A percentile compares a stretch with the other conserved stretches of the same genome.
Evolutionary conservation across 495 filamentous ascomycete species (phyloP).

Genomic region (Corynascus novoguineensis): DNA sequence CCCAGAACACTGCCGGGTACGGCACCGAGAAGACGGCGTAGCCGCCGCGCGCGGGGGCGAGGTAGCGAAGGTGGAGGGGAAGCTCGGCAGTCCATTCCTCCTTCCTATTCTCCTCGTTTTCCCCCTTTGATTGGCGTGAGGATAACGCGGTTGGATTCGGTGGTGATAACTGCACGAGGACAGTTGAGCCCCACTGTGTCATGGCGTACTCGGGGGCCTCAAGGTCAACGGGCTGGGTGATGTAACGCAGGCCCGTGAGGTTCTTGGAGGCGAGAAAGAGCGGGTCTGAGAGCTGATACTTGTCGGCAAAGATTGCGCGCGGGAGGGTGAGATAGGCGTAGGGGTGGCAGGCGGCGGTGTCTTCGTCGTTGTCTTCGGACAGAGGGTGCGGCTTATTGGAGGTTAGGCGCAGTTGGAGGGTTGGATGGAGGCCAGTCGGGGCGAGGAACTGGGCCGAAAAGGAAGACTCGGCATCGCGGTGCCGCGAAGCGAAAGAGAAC

Average conservation of each 20-base stretch:
- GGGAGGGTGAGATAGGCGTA: slow-evolving; percentile 86
- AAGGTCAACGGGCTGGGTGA: slow-evolving; percentile 80
- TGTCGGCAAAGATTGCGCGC: slow-evolving; percentile 76
- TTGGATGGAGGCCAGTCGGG: slow-evolving; percentile 87
- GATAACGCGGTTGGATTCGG: slow-evolving; percentile 34
- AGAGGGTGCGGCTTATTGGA: slow-evolving; percentile 34
- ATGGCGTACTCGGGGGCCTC: slow-evolving; percentile 85
- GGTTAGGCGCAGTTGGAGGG: slow-evolving; percentile 55
- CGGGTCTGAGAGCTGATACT: slow-evolving; percentile 53
- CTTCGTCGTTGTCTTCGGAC: slow-evolving; percentile 21
- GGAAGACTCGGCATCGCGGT: slow-evolving; percentile 52
- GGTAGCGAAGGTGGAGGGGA: slow-evolving; percentile 83
- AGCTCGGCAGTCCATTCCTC: slow-evolving; percentile 65
- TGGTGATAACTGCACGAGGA: slow-evolving; percentile 69
- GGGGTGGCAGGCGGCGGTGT: slow-evolving; percentile 53
- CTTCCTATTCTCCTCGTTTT: slow-evolving; percentile 14
- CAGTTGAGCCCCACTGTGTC: slow-evolving; percentile 69
- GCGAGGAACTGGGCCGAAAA: slow-evolving; percentile 51
- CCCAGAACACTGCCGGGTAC: slow-evolving; percentile 86
- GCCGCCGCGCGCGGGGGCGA: slow-evolving; percentile 52
- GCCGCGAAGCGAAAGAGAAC: slow-evolving; percentile 87
- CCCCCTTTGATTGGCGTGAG: not conserved
- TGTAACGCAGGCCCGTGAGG: slow-evolving; percentile 58
- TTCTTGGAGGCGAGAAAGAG: slow-evolving; percentile 59
- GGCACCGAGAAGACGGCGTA: slow-evolving; percentile 52